Base-by-base conservation (phyloP, 805 yeast genomes). In the Kuraishia floccosa region DNA sequence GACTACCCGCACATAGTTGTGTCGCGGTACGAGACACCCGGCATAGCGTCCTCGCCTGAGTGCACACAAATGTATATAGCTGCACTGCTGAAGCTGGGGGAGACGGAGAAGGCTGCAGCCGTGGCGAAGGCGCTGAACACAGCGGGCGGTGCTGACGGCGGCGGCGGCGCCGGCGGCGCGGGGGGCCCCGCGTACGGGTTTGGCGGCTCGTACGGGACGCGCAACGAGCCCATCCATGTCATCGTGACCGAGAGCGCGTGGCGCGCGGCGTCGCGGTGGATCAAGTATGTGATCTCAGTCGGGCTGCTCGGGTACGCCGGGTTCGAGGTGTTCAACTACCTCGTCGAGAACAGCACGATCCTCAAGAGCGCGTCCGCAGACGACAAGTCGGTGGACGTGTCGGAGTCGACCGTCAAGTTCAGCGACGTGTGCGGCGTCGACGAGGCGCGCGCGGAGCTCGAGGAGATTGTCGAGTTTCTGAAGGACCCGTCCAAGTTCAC, bases 361-460 rank as follows among this genome's bases (percentile, higher is more conserved):
- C 67, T 86, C 57, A 83, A 82, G 46, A 67, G 70, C 41, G 54
- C 80, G 10, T 86, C 81, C 40, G 71, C 73, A 11, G 75, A 73
- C 24, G 91, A 82, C 41, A 80, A 82, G 49, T 67, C 84, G 3
- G 79, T 84, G 26, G 95, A 86, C 44, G 86, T 83, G 31, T 72
- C 84, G 14, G 80, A 78, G 51, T 80, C 89, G 5, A 81, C 81
- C 25, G 96, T 87, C 24, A 77, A 76, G 50, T 91, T 91, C 54
- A 72, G 76, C 27, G 99, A 91, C 52, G 97, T 93, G 22, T 79
- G 87, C 48, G 99, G 99, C 35, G 94, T 89, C 38, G 99, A 93
- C 56, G 99, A 91, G 61, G 98, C 99, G 4, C 76, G 96, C 47
- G 84, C 93, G 6, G 98, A 91, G 59, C 68, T 91, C 39, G 96